phyloP scores from a whole-genome alignment of 192 early-diverging fungal species.

The Lobosporangium transversale region DNA sequence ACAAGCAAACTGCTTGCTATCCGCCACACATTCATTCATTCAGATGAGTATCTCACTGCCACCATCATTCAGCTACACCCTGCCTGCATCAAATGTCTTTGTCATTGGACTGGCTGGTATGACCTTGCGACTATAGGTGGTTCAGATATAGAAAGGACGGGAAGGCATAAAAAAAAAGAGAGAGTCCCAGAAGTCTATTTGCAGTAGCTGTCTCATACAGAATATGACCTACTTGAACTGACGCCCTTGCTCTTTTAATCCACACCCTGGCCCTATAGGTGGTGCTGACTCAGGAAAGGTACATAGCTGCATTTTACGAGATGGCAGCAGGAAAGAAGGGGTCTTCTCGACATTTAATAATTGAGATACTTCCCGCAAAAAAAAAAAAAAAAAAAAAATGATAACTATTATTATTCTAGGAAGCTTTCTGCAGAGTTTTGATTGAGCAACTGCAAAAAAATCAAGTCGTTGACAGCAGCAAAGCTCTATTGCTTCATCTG shows the following conservation, averaged over 20 bases:
- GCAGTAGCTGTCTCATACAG: too few relatives aligned
- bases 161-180: too few relatives aligned
- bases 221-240: too few relatives aligned
- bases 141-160: not conserved
- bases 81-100: slow-evolving; percentile 33
- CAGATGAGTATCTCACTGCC: slow-evolving; percentile 45
- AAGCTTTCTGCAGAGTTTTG: slow-evolving; percentile 38
- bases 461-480: slow-evolving; percentile 51
- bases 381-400: too few relatives aligned
- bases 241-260: not conserved
- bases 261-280: too few relatives aligned
- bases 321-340: too few relatives aligned
- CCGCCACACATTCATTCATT: not conserved
- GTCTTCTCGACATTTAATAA: too few relatives aligned
- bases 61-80: slow-evolving; percentile 31
- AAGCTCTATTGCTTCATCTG: slow-evolving; percentile 67
- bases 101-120: slow-evolving; percentile 44
- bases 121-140: not conserved
- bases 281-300: slow-evolving; percentile 52
- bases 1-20: not conserved
- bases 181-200: too few relatives aligned
- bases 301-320: not conserved
- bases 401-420: too few relatives aligned
- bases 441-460: slow-evolving; percentile 57
- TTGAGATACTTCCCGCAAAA: too few relatives aligned